A percentile compares a stretch with the other conserved stretches of the same genome.
Evolutionary conservation across 2,329 filamentous ascomycete species (phyloP).

Genomic region (Intubia oerlemansii): DNA sequence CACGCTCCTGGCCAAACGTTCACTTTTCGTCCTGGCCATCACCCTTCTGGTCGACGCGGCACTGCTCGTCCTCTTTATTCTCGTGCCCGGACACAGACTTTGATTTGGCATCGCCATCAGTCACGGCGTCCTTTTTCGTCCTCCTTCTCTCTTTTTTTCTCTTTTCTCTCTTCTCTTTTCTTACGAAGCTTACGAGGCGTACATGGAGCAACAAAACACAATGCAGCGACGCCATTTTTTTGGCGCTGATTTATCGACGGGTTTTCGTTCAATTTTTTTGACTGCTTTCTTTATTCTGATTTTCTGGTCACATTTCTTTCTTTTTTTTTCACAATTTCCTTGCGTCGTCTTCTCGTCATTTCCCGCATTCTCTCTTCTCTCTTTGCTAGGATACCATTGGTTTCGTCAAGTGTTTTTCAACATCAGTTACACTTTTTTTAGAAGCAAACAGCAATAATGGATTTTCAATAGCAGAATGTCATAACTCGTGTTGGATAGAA

Average conservation of each 20-base stretch:
- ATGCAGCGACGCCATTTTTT: no score
- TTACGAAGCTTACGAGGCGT: no score
- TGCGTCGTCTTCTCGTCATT: background rate
- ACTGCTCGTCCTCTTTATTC: conserved; percentile 77
- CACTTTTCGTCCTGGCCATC: conserved; percentile 57
- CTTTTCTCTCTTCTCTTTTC: conserved; percentile 1
- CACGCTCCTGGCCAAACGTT: conserved; percentile 63
- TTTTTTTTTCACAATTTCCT: background rate
- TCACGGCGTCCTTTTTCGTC: no score
- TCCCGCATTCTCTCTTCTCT: background rate
- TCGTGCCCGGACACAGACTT: conserved; percentile 75
- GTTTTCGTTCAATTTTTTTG: background rate
- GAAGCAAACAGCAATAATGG: no score
- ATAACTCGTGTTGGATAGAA: no score
- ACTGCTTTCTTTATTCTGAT: conserved; percentile 2
- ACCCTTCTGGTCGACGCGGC: conserved; percentile 59
- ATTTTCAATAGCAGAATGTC: no score
- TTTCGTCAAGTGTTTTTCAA: no score
- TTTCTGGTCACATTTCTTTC: conserved; percentile 5
- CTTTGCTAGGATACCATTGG: no score
- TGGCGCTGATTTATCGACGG: background rate
- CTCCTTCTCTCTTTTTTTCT: background rate
- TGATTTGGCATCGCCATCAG: no score
- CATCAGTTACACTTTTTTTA: no score
- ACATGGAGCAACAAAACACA: no score